Base-by-base conservation (phyloP, 345 rosid genomes). In the Stellera chamaejasme region DNA sequence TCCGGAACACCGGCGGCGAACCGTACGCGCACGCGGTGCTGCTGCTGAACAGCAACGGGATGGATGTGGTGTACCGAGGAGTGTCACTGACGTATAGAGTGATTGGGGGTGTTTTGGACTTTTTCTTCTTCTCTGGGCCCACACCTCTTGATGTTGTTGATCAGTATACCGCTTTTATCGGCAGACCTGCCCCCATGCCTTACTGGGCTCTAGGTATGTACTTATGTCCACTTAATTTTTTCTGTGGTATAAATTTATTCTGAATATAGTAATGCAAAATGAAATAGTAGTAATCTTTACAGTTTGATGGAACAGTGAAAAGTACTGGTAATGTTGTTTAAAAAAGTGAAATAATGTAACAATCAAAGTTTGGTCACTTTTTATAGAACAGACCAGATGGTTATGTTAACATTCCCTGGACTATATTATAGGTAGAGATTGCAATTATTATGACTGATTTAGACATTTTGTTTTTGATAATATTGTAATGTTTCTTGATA, bases 161-260 rank as follows among this genome's bases (percentile, higher is more conserved):
- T 62, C 99, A 92, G 69, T 92, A 92, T 45, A 92, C 99, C 2
- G 16, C 68, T 23, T 66, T 92, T 2, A 75, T 92, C 58, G 99
- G 99, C 50, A 73, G 99, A 39, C 99, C 99, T 16, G 99, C 99
- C 62, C 84, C 99, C 2, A 90, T 90, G 99, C 99, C 99, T 49
- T 90, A 87, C 77, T 94, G 99, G 99, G 67, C 99, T 62, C 64
- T 94, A 52, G 99, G 99, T 91, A 79, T 26, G 70, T 56, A 3
- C 10, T 62, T 42, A 10, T 14, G 10, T 45, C 3, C 3, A 27
- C 2, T 56, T 11, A 2, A 50, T 39, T n/a, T 15, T 2, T 28
- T 55, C 6, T 0, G 39, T 53, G 2, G 2, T 16, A 41, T 32
- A 10, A 2, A 26, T 13, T 13, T 14, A n/a, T 19, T 25, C 8